Conservation (phyloP, 2,329 filamentous ascomycete species). For the Trichoderma sp. region DNA sequence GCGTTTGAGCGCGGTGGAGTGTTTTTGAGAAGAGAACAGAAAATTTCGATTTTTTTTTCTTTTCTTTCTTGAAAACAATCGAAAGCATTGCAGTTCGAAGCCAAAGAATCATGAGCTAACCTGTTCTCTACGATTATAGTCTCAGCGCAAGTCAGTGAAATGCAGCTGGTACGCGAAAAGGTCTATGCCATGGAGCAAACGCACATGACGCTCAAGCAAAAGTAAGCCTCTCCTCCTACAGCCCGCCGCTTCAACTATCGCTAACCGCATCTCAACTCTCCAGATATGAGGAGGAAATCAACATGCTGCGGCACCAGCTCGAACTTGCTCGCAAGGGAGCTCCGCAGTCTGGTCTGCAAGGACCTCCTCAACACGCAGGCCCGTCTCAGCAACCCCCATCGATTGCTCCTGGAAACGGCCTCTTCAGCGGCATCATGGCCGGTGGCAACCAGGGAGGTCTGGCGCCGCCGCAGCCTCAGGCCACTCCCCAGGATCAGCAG, state of each 20-base stretch:
- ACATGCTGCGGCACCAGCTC: constrained; percentile 83
- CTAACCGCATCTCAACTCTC: constrained; percentile 25
- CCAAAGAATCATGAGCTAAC: constrained; percentile 32
- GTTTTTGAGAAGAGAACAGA: background rate
- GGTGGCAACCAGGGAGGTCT: constrained; percentile 83
- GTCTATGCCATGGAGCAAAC: constrained; percentile 91
- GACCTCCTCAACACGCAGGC: constrained; percentile 73
- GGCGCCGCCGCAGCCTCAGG: constrained; percentile 72
- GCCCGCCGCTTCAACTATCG: background rate
- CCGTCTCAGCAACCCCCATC: constrained; percentile 85
- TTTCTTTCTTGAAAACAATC: background rate
- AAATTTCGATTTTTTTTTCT: background rate
- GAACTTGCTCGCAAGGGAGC: constrained; percentile 70
- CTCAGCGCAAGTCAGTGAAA: constrained; percentile 87
- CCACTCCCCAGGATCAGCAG: constrained; percentile 72
- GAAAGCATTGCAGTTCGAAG: background rate
- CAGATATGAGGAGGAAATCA: constrained; percentile 93
- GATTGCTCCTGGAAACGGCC: constrained; percentile 86
- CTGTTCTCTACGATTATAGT: constrained; percentile 58
- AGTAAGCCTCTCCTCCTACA: constrained; percentile 61
- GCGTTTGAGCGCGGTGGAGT: background rate
- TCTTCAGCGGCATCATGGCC: constrained; percentile 96
- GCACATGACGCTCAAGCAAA: constrained; percentile 85
- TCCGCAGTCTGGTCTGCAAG: constrained; percentile 63
- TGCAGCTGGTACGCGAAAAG: constrained; percentile 91